Percentiles rank a stretch among this genome's conserved stretches.
Conservation (phyloP, 2,329 filamentous ascomycete species). For the Trichoderma atroviride region DNA sequence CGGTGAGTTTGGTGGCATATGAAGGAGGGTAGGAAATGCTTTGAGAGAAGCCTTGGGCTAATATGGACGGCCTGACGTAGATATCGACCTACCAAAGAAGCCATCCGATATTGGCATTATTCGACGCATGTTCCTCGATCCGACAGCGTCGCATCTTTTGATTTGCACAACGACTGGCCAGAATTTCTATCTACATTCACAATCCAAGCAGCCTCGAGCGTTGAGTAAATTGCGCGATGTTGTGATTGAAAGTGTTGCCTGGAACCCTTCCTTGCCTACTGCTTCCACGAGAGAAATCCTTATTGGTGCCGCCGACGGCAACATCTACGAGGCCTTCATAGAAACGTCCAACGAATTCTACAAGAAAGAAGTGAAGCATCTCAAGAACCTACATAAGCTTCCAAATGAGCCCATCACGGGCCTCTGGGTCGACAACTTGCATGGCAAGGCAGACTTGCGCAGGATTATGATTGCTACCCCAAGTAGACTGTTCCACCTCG, state of each 20-base stretch:
- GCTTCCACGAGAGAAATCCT: constrained; percentile 94
- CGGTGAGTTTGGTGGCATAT: constrained; percentile 52
- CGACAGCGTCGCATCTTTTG: constrained; percentile 90
- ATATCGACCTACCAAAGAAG: constrained; percentile 96
- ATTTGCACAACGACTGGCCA: constrained; percentile 90
- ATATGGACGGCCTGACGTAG: constrained; percentile 49
- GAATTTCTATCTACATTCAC: constrained; percentile 97
- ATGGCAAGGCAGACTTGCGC: constrained; percentile 69
- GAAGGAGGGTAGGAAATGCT: not conserved
- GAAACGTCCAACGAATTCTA: constrained; percentile 96
- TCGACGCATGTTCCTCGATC: constrained; percentile 94
- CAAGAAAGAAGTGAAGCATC: constrained; percentile 88
- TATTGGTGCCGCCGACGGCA: constrained; percentile 88
- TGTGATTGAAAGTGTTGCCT: constrained; percentile 84
- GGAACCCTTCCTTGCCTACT: constrained; percentile 91
- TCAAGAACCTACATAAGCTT: constrained; percentile 80
- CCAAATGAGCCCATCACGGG: constrained; percentile 83
- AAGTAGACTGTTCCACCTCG: constrained; percentile 76
- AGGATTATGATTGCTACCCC: constrained; percentile 81
- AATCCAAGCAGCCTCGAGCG: constrained; percentile 83
- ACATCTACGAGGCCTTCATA: constrained; percentile 92
- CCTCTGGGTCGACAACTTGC: constrained; percentile 77
- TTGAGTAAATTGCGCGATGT: constrained; percentile 84
- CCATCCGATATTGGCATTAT: constrained; percentile 90
- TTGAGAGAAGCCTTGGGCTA: not conserved